Evolutionary conservation across 75 land plant genomes (phyloP).

Genomic region (Gnetum montanum): DNA sequence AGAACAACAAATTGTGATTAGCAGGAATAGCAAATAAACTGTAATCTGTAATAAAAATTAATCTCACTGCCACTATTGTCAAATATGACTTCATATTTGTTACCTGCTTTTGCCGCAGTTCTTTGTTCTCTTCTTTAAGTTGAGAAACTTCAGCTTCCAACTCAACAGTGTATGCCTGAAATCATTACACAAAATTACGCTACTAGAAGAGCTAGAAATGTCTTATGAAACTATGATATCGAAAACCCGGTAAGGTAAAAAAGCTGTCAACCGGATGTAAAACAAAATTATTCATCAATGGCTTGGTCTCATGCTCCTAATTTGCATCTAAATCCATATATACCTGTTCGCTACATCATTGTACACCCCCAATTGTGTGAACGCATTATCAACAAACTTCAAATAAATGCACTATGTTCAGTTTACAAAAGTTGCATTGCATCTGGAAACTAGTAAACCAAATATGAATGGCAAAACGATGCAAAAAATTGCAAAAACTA

Average conservation of each 20-base stretch:
- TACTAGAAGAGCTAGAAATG: neutral
- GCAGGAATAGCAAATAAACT: neutral
- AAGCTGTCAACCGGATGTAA: neutral
- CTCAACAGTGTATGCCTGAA: constrained; percentile 74
- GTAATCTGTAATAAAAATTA: neutral
- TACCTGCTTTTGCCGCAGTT: constrained; percentile 45
- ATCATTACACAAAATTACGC: neutral
- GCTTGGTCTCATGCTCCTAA: too few species aligned
- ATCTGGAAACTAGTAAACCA: too few species aligned
- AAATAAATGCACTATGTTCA: too few species aligned
- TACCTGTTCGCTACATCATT: too few species aligned
- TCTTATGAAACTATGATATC: neutral
- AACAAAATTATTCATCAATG: neutral
- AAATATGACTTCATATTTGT: neutral
- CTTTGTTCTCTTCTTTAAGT: constrained; percentile 63
- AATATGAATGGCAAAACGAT: too few species aligned
- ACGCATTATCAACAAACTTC: too few species aligned
- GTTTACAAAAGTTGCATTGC: too few species aligned
- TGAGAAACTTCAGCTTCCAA: constrained; percentile 77
- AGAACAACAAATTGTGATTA: constrained; percentile 1
- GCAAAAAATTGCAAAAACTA: too few species aligned
- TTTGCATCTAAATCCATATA: too few species aligned
- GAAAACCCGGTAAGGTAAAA: neutral
- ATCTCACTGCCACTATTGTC: neutral
- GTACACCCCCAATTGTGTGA: too few species aligned